phyloP scores from a whole-genome alignment of 176 grass and related monocot genomes.

The Panicum miliaceum region DNA sequence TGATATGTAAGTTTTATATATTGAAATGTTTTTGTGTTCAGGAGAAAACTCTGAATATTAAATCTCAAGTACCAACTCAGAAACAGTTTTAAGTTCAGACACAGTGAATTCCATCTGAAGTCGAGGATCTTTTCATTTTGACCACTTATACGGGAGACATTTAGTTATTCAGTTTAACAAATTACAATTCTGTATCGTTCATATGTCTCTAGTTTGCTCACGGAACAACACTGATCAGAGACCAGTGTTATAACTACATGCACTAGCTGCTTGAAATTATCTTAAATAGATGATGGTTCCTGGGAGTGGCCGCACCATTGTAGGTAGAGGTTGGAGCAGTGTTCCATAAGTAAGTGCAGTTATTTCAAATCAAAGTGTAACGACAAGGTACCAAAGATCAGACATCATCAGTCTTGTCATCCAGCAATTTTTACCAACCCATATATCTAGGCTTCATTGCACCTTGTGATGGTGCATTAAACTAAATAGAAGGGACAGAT shows the following conservation, averaged over 20 bases:
- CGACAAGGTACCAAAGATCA: not conserved
- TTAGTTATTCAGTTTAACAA: not conserved
- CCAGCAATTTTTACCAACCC: not conserved
- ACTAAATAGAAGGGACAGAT: slow-evolving; percentile 2
- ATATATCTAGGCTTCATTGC: not conserved
- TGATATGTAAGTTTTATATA: not conserved
- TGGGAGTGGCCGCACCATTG: not conserved
- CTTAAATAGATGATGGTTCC: not conserved
- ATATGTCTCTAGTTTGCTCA: not conserved
- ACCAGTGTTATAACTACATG: not conserved
- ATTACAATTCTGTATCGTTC: slow-evolving; percentile 16
- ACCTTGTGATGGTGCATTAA: not conserved
- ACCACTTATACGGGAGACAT: not conserved
- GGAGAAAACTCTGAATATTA: not conserved
- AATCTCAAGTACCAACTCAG: not conserved
- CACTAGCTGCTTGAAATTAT: not conserved
- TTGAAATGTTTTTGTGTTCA: not conserved
- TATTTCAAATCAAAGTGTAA: slow-evolving; percentile 11
- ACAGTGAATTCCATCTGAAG: not conserved
- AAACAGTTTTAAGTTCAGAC: not conserved
- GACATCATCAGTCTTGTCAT: slow-evolving; percentile 23
- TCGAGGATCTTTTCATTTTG: not conserved
- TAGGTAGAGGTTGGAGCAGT: not conserved
- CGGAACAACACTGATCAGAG: not conserved
- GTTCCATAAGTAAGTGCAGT: not conserved